Evolutionary conservation across 495 filamentous ascomycete genomes (phyloP), one percentile per base, ranked within the genome.

Genomic region (Hyaloscypha hepaticicola): DNA sequence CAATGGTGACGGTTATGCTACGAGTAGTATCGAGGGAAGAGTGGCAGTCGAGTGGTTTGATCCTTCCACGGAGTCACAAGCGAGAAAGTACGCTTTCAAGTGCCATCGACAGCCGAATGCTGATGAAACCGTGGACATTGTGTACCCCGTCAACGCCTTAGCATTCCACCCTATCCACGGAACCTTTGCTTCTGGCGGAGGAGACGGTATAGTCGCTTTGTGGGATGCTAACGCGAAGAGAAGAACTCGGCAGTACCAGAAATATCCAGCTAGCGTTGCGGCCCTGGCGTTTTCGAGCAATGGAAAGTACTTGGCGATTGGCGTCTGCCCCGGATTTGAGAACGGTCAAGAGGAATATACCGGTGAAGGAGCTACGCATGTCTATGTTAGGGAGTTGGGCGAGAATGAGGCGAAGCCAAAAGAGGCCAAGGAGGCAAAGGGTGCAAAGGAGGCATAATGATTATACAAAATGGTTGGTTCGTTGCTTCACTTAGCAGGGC

Each of bases 1-100:
- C 9, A 91, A 91, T 66, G 94, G 96, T 70, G 89, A 86, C 5
- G 95, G 95, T 0, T 99, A 97, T 75, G 92, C 94, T 5, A 91
- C 87, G 0, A 88, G 84, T 22, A 89, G 85, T 66, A 97, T 99
- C 73, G 95, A 99, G 72, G 95, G 95, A 16, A 85, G 95, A 67
- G 90, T 97, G 0, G 94, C 92, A 0, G 95, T 99, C 1, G 95
- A 99, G 72, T 98, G 93, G 90, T 97, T 98, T 77, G 95, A 97
- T 72, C 88, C 93, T 14, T 89, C 85, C 8, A 79, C 86, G 31
- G 87, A 90, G 71, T 92, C 90, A 4, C 92, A 97, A 75, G 88
- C 89, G 21, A 82, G 93, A 61, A 98, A 97, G 71, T 99, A 97
- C 79, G 95, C 95, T 11, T 99, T 99, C 82, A 99, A 99, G 74